phyloP scores from a whole-genome alignment of 345 rosid genomes.

The Brassica nigra region DNA sequence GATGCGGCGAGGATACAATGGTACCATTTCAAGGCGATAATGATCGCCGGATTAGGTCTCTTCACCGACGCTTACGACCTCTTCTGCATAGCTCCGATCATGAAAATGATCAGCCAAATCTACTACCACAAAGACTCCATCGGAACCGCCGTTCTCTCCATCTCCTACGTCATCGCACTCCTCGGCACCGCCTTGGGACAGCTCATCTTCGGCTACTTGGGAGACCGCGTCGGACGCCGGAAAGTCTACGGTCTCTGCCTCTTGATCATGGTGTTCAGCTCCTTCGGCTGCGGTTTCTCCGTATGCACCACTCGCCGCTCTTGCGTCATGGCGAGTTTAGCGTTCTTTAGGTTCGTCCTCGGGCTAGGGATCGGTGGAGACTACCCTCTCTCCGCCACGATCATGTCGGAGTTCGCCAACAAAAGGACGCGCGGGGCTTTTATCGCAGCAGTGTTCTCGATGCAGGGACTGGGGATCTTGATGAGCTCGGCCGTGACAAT shows the following conservation, averaged over 20 bases:
- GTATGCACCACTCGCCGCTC: slow-evolving; percentile 49
- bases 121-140: slow-evolving; percentile 32
- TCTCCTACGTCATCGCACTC: slow-evolving; percentile 51
- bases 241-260: slow-evolving; percentile 62
- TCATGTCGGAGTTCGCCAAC: slow-evolving; percentile 85
- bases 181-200: slow-evolving; percentile 67
- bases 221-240: slow-evolving; percentile 65
- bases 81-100: slow-evolving; percentile 48
- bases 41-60: slow-evolving; percentile 55
- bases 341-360: slow-evolving; percentile 62
- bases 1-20: slow-evolving; percentile 47
- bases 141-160: slow-evolving; percentile 34
- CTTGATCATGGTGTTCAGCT: slow-evolving; percentile 58
- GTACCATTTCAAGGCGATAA: slow-evolving; percentile 54
- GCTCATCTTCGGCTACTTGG: slow-evolving; percentile 59
- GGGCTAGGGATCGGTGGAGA: slow-evolving; percentile 83
- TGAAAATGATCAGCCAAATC: slow-evolving; percentile 52
- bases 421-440: slow-evolving; percentile 71
- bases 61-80: slow-evolving; percentile 58
- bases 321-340: slow-evolving; percentile 61
- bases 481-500: slow-evolving; percentile 56
- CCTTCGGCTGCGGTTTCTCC: slow-evolving; percentile 68
- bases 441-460: slow-evolving; percentile 69
- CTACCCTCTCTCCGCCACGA: slow-evolving; percentile 76
- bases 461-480: slow-evolving; percentile 79